Evolutionary conservation across 768 basidiomycete genomes (phyloP).

Genomic region (Boletus reticuloceps): DNA sequence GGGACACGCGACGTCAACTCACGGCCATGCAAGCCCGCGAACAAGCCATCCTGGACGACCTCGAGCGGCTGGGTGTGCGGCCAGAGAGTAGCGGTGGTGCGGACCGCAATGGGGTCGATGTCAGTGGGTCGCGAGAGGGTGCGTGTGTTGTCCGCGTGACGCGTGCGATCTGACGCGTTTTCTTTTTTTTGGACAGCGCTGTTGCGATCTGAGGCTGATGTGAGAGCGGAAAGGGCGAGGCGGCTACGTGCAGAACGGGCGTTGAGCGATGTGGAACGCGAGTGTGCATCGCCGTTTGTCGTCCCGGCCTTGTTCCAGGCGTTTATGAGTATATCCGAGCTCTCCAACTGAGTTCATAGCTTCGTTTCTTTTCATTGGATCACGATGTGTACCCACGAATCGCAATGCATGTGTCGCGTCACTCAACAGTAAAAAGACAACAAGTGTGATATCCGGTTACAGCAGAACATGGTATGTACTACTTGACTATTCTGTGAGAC

Average conservation of each 20-base stretch:
- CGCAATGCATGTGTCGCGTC: neutral
- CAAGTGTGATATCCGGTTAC: conserved; percentile 15
- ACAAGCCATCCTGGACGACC: conserved; percentile 19
- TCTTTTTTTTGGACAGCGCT: conserved; percentile 11
- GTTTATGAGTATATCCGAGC: conserved; percentile 47
- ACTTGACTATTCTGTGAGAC: neutral
- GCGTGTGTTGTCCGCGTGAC: neutral
- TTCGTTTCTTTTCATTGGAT: no score
- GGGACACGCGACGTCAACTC: conserved; percentile 26
- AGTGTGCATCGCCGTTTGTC: conserved; percentile 52
- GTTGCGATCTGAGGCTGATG: conserved; percentile 31
- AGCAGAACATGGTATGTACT: neutral
- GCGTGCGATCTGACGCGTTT: neutral
- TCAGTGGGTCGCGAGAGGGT: conserved; percentile 19
- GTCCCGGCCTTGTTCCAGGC: conserved; percentile 56
- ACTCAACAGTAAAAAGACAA: neutral
- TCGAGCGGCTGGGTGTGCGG: conserved; percentile 15
- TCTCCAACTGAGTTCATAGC: no score
- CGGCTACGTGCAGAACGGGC: conserved; percentile 44
- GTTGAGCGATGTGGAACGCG: conserved; percentile 46
- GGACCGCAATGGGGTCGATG: neutral
- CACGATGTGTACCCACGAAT: no score
- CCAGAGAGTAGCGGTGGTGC: neutral
- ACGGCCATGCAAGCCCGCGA: conserved; percentile 24
- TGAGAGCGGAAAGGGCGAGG: conserved; percentile 35